phyloP scores from a whole-genome alignment of 2,329 filamentous ascomycete genomes.

The Pseudocercospora macadamiae region DNA sequence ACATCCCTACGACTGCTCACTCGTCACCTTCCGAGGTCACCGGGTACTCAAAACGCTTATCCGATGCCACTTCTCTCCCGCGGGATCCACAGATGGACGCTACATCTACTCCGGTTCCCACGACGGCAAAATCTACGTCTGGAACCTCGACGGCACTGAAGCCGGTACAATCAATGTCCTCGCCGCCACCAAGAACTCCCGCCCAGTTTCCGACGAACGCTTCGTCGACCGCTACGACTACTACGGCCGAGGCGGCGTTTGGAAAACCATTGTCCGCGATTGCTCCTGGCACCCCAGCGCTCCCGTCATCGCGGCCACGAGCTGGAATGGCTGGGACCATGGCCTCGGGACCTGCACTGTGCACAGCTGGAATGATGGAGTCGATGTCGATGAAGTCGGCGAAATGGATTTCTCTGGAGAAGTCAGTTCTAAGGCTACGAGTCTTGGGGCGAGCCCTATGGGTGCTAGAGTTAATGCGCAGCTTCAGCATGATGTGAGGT shows the following conservation, averaged over 20 bases:
- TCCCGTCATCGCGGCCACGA: constrained; percentile 81
- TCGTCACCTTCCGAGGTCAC: constrained; percentile 93
- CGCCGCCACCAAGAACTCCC: constrained; percentile 65
- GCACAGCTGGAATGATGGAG: constrained; percentile 74
- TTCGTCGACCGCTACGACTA: constrained; percentile 61
- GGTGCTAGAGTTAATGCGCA: constrained; percentile 64
- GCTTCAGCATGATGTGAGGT: constrained; percentile 54
- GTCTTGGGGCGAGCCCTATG: constrained; percentile 45
- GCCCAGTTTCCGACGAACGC: constrained; percentile 58
- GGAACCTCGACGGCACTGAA: constrained; percentile 87
- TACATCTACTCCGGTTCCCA: constrained; percentile 93
- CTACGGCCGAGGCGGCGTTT: constrained; percentile 60
- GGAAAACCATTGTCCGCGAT: constrained; percentile 82
- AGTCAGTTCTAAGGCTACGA: constrained; percentile 37
- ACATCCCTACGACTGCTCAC: constrained; percentile 82
- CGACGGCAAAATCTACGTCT: constrained; percentile 87
- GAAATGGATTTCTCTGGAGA: constrained; percentile 26
- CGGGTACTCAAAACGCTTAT: constrained; percentile 87
- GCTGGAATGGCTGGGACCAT: constrained; percentile 78
- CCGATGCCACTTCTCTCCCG: constrained; percentile 91
- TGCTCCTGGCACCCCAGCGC: constrained; percentile 88
- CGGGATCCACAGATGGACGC: constrained; percentile 79
- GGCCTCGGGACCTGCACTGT: constrained; percentile 74
- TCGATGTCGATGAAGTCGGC: constrained; percentile 63
- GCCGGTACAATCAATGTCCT: constrained; percentile 77